Evolutionary conservation across 2,329 filamentous ascomycete genomes (phyloP), one percentile per base, ranked within the genome.

Genomic region (Cercospora sp.): DNA sequence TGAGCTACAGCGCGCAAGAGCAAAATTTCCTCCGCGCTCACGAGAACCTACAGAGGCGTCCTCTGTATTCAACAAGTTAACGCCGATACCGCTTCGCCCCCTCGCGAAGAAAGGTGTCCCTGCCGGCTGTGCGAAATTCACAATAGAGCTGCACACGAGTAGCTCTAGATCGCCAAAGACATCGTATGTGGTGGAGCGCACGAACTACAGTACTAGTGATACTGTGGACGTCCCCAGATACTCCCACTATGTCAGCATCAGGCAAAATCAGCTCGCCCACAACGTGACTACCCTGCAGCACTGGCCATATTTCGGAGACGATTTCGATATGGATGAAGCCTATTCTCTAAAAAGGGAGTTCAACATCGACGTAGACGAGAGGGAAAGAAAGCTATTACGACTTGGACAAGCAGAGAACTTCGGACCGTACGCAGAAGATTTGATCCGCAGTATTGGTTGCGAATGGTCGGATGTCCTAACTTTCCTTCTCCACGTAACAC

Each of bases 261-360:
- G 77, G 60, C 71, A 78, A 45, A 84, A 80, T 65, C 73, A 83
- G 3, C 77, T 84, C 0, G 77, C 79, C 3, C 76, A 79, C 13
- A 83, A 83, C 61, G 76, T 79, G 34, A 78, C 73, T 1, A 80
- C 76, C 26, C 65, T 83, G n/a, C 76, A 80, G n/a, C 77, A 78
- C 24, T 80, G 78, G 74, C 79, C 80, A 2, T 80, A 80, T 67
- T 80, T 81, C 65, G 75, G 74, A 9, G 78, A 80, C 53, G 76
- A 78, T 18, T 76, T 76, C 13, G 76, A 81, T n/a, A 73, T 68
- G 45, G 72, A 63, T 13, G 66, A 79, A 5, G 77, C 72, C 30
- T 70, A 72, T 10, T 69, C 76, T 16, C 68, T 82, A 24, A 67
- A 69, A 65, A 72, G 69, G 34, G 69, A 66, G 24, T 81, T 74